A percentile compares a stretch with the other conserved stretches of the same genome.
These are phyloP conservation scores for Vaucheria bursata DNA, from an alignment of 352 stramenopile species.

Conservation along the genomic window DNA sequence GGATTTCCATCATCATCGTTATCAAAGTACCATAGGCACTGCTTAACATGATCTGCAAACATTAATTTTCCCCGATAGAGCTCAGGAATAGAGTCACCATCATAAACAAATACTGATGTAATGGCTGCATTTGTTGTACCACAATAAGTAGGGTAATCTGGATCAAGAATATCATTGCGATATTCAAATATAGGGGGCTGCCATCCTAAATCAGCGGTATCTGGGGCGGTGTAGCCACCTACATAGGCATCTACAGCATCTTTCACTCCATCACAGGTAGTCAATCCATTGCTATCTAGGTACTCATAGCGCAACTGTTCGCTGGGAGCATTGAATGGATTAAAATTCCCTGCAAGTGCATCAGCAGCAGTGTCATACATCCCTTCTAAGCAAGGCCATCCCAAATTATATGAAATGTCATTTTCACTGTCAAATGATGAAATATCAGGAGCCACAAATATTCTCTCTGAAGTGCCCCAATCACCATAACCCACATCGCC, in stretches of 20 bases:
- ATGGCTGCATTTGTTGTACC: neutral
- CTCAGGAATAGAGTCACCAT: neutral
- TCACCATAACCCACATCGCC: constrained; percentile 11
- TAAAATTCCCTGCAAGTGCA: neutral
- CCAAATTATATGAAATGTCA: neutral
- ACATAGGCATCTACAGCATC: neutral
- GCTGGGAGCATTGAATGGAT: neutral
- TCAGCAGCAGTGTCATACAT: neutral
- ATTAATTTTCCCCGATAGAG: neutral
- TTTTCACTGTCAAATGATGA: neutral
- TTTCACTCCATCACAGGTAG: neutral
- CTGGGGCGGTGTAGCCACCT: neutral
- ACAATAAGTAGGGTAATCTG: neutral
- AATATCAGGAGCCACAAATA: neutral
- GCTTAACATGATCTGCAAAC: constrained; percentile 9
- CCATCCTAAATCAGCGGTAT: neutral
- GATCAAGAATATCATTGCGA: neutral
- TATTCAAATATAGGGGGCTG: neutral
- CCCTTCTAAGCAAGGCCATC: constrained; percentile 5
- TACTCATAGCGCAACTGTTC: neutral
- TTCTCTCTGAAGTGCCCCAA: neutral
- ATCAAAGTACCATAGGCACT: constrained; percentile 8
- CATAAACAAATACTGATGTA: neutral
- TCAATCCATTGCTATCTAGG: neutral
- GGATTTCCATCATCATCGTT: neutral